These are phyloP conservation scores for Halocafeteria seosinensis DNA, from an alignment of 108 stramenopile genomes.

Conservation along the genomic window DNA sequence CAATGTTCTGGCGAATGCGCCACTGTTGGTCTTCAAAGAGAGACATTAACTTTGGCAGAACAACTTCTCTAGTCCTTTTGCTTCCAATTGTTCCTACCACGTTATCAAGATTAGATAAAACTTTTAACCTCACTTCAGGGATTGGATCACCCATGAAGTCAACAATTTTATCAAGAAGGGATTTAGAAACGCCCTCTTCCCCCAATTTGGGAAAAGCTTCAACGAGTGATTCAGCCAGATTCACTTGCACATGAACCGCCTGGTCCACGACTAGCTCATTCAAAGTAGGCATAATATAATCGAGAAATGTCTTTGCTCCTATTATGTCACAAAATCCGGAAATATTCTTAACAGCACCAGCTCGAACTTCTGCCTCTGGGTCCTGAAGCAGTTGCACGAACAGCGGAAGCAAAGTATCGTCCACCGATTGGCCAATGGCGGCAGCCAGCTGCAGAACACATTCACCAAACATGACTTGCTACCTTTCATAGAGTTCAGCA, in stretches of 20 bases:
- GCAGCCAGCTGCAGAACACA: too few relatives aligned
- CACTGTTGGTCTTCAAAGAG: constrained; percentile 84
- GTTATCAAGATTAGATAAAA: constrained; percentile 66
- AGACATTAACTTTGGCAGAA: constrained; percentile 79
- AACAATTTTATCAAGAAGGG: constrained; percentile 71
- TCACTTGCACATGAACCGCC: constrained; percentile 42
- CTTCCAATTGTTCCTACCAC: constrained; percentile 81
- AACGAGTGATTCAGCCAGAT: constrained; percentile 68
- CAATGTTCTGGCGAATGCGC: constrained; percentile 84
- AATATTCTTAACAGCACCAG: constrained; percentile 64
- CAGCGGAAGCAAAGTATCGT: constrained; percentile 37
- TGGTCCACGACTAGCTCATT: constrained; percentile 28
- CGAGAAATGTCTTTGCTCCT: constrained; percentile 2
- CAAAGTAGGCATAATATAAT: constrained; percentile 17
- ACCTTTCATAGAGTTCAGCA: too few relatives aligned
- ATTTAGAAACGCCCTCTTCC: constrained; percentile 56
- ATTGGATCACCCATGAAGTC: constrained; percentile 48
- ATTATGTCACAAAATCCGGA: constrained; percentile 41
- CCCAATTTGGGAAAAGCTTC: constrained; percentile 69
- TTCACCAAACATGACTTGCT: too few relatives aligned
- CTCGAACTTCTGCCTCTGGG: constrained; percentile 78
- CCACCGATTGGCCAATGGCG: not conserved
- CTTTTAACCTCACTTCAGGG: constrained; percentile 56
- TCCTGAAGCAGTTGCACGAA: constrained; percentile 74
- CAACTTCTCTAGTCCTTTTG: constrained; percentile 63